Conservation (phyloP, 202 grass and related monocot species). For the Digitaria exilis region DNA sequence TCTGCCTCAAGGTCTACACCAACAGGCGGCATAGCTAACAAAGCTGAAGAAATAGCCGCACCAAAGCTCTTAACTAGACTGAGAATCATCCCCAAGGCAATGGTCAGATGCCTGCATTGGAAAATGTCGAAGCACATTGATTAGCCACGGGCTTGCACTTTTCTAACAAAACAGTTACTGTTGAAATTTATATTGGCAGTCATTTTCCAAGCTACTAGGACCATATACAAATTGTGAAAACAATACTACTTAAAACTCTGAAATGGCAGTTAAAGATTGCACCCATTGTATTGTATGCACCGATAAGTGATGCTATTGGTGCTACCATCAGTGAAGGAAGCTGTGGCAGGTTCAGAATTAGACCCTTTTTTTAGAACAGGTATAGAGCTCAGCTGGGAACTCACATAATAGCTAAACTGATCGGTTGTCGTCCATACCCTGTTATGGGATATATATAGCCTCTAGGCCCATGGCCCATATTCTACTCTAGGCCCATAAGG, state of each 20-base stretch:
- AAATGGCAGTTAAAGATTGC: not conserved
- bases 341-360: not conserved
- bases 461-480: no score
- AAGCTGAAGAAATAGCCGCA: slow-evolving; percentile 55
- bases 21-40: slow-evolving; percentile 50
- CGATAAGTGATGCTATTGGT: not conserved
- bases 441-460: no score
- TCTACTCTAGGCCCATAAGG: no score
- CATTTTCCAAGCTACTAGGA: slow-evolving; percentile 3
- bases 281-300: not conserved
- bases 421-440: not conserved
- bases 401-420: slow-evolving; percentile 11
- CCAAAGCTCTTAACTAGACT: slow-evolving; percentile 63
- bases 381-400: not conserved
- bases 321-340: slow-evolving; percentile 19
- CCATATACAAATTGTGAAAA: slow-evolving; percentile 25
- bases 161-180: not conserved
- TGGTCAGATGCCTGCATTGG: slow-evolving; percentile 50
- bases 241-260: not conserved
- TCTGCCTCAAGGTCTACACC: slow-evolving; percentile 68
- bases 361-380: not conserved
- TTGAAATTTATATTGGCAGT: slow-evolving; percentile 3
- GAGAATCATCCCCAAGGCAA: slow-evolving; percentile 65
- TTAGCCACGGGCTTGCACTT: not conserved
- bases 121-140: slow-evolving; percentile 17